Conservation (phyloP, 371 early-diverging fungal genomes). For the Apophysomyces sp. region DNA sequence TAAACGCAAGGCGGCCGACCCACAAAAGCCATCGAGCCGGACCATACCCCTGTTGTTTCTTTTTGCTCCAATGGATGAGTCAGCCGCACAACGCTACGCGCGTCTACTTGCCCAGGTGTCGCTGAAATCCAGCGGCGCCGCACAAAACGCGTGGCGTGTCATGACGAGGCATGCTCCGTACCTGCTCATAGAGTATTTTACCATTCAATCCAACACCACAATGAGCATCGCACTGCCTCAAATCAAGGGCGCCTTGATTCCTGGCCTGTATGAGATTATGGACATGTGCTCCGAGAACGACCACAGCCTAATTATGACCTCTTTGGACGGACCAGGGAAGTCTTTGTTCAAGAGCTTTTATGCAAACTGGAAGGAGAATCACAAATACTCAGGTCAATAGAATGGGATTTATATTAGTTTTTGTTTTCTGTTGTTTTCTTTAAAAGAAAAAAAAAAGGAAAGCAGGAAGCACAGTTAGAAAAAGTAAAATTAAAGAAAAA, state of each 20-base stretch:
- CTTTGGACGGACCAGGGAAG: slow-evolving; percentile 60
- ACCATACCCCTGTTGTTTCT: slow-evolving; percentile 8
- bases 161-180: slow-evolving; percentile 73
- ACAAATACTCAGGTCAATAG: slow-evolving; percentile 66
- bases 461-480: background rate
- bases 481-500: background rate
- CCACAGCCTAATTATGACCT: slow-evolving; percentile 64
- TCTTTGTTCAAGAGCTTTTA: slow-evolving; percentile 57
- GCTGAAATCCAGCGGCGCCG: slow-evolving; percentile 4
- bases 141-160: slow-evolving; percentile 23
- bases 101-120: slow-evolving; percentile 2
- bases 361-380: slow-evolving; percentile 55
- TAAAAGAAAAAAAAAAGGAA: background rate
- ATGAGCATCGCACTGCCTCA: slow-evolving; percentile 51
- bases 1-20: slow-evolving; percentile 8
- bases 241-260: slow-evolving; percentile 55
- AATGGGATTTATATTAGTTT: background rate
- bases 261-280: slow-evolving; percentile 67
- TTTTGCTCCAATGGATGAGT: slow-evolving; percentile 10
- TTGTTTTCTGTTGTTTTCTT: slow-evolving; percentile 1
- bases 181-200: slow-evolving; percentile 62
- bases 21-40: background rate
- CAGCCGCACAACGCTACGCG: slow-evolving; percentile 2
- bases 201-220: slow-evolving; percentile 59
- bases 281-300: slow-evolving; percentile 71